Base-by-base conservation (phyloP, 225 moss, liverwort and hornwort species). In the Neckera pumila region DNA sequence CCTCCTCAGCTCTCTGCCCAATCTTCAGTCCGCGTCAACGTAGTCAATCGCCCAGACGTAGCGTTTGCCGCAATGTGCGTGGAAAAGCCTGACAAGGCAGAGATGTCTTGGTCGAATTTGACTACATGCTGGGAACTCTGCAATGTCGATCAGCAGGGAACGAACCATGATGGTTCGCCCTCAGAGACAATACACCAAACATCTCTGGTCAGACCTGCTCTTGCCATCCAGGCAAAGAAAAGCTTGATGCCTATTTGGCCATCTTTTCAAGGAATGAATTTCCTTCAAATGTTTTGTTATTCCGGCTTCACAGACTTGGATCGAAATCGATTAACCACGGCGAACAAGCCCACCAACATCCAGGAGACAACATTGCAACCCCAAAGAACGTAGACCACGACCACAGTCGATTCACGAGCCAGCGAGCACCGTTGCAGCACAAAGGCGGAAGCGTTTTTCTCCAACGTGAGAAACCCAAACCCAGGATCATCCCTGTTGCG, bases 401-500 rank as follows among this genome's bases (percentile, higher is more conserved):
- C 86, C n/a, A 91, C 91, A 53, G 90, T 92, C 36, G 95, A 95
- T 61, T 95, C 95, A 79, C 83, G 93, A 34, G 91, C 92, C 83
- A 95, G 79, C 82, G 70, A 74, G 89, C 93, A 93, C 19, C 88
- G 90, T 47, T 91, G 90, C 51, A 93, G 49, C 7, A 51, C 42
- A 59, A 84, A 84, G 38, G 84, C 76, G 58, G 90, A 82, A 51
- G 90, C 79, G 51, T 93, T 92, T 34, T 84, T 69, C 53, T 90
- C 63, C 22, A 93, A 85, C 51, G 86, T 92, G 85, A 91, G 90
- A 33, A 93, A 64, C 12, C 76, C 91, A 79, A 93, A 95, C 86
- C 95, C 91, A 81, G 95, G 95, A 89, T 95, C 95, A 82, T 95
- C 92, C 47, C 95, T 76, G 85, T 93, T 95, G 86, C 95, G 95